Evolutionary conservation across 1,139 yeast genomes (phyloP).

Genomic region (Pichia sp.): DNA sequence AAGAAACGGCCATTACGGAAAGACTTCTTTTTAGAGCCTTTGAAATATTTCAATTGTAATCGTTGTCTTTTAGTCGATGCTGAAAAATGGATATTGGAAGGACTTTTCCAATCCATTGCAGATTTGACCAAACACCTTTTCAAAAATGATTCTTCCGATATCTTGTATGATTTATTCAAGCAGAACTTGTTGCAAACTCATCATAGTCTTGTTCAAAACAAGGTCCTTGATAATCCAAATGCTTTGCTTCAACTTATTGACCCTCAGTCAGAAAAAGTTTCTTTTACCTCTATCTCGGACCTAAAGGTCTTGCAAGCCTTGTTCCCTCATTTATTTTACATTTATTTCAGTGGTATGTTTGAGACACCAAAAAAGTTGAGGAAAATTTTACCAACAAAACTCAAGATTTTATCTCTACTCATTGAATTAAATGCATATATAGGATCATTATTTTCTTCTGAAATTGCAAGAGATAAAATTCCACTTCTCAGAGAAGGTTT

Average conservation of each 20-base stretch:
- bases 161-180: not conserved
- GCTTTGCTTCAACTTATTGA: conserved; percentile 5
- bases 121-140: conserved; percentile 3
- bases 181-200: not conserved
- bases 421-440: conserved; percentile 13
- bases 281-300: conserved; percentile 1
- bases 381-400: not conserved
- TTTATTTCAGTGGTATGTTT: conserved; percentile 1
- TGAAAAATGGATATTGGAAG: conserved; percentile 2
- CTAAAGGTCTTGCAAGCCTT: conserved; percentile 8
- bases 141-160: not conserved
- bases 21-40: not conserved
- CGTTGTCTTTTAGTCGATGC: conserved; percentile 8
- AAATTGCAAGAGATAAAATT: conserved; percentile 3
- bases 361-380: not conserved
- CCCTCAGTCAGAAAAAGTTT: not conserved
- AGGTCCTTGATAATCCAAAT: conserved; percentile 5
- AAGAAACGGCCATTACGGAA: conserved; percentile 3
- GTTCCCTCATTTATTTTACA: conserved; percentile 2
- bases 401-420: conserved; percentile 5
- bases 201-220: not conserved
- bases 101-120: conserved; percentile 5
- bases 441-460: conserved; percentile 9
- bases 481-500: conserved; percentile 3
- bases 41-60: conserved; percentile 3